Evolutionary conservation across 306 rosid species (phyloP), one percentile per base, ranked within the genome.

Genomic region (Bauhinia variegata): DNA sequence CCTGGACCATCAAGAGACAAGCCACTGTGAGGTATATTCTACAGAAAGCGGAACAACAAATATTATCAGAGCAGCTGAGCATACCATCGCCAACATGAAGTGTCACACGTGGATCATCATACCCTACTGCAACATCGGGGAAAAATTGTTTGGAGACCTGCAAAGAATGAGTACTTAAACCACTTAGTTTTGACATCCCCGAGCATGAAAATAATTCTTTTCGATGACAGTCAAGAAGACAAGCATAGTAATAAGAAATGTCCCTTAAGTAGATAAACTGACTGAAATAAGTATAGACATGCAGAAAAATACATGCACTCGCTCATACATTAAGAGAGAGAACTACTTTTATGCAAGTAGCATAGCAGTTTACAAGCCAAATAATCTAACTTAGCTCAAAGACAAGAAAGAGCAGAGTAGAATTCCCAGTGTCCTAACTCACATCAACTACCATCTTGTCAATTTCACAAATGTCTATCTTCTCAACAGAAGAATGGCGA

Each of bases 371-470:
- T 31, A 16, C 19, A 28, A 28, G 41, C 19, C 56, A 16, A 46
- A 55, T 18, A 47, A 52, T 48, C 16, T 47, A 39, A 58, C 50
- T 54, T 38, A n/a, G 63, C 41, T 61, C 53, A 53, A 23, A 60
- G 36, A 59, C 13, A 46, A 23, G 44, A 67, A 31, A 33, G 11
- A 49, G 65, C 23, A 63, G 56, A 51, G 61, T 37, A 72, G 60
- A 76, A 34, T 46, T 68, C 62, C 8, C 28, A 46, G 51, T 14
- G 66, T 16, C 15, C 49, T 11, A 55, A 79, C 96, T 88, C 69
- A 89, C 99, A 7, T 95, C 97, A 19, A 95, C 83, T 48, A 95
- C 99, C 97, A 95, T 90, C 84, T 95, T 88, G 83, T 95, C 99
- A 70, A 95, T 95, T 82, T 95, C 99, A 5, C 99, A 95, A 38